Evolutionary conservation across 2,329 filamentous ascomycete species (phyloP).

Genomic region (Penicillium sp.): DNA sequence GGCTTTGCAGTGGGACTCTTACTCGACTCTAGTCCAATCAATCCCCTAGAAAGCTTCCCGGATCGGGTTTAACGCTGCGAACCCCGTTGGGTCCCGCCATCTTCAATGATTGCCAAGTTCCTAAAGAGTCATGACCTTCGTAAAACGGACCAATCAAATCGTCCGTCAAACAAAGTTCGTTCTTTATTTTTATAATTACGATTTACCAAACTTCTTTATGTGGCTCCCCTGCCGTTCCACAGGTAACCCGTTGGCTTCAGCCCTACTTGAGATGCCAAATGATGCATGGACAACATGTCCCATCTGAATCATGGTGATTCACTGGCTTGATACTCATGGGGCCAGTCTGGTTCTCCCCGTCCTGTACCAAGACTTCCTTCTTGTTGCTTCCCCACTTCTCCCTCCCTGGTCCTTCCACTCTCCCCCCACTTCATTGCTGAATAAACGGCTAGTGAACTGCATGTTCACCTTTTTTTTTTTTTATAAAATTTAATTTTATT

Average conservation of each 20-base stretch:
- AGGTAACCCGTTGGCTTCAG: slow-evolving; percentile 11
- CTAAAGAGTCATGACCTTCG: neutral
- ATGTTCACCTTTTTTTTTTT: neutral
- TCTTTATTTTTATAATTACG: neutral
- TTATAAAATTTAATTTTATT: neutral
- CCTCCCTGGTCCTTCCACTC: neutral
- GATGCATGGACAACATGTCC: slow-evolving; percentile 9
- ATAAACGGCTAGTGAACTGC: neutral
- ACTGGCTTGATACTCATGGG: slow-evolving; percentile 5
- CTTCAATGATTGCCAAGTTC: neutral
- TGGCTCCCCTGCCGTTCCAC: neutral
- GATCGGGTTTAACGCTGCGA: slow-evolving; percentile 17
- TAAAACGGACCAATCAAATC: slow-evolving; percentile 8
- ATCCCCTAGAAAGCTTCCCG: neutral
- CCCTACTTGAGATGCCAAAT: slow-evolving; percentile 20
- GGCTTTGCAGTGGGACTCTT: slow-evolving; percentile 7
- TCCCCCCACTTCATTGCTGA: neutral
- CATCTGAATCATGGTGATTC: slow-evolving; percentile 20
- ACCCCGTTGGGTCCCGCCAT: neutral
- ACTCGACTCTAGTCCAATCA: slow-evolving; percentile 6
- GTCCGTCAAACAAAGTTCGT: neutral
- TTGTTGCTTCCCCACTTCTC: too few relatives aligned
- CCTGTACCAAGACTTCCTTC: neutral
- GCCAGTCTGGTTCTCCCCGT: neutral
- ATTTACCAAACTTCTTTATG: neutral